Evolutionary conservation across 164 flowering plant species (phyloP).

Genomic region (Tinospora cordifolia): DNA sequence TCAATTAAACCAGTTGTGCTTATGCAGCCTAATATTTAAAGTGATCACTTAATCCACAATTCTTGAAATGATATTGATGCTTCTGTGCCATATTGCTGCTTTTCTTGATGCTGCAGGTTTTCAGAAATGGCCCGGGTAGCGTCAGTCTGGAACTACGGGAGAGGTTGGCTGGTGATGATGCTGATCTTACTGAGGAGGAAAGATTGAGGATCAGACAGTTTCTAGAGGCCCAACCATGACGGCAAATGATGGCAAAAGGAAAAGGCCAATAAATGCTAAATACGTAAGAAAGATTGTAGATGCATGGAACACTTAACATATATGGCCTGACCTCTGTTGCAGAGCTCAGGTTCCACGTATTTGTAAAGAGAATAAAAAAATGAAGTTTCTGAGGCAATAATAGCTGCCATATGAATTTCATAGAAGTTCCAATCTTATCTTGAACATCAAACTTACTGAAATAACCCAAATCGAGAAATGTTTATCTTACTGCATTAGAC

Average conservation of each 20-base stretch:
- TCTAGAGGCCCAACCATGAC: constrained; percentile 36
- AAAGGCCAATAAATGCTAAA: constrained; percentile 5
- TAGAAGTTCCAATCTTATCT: no score
- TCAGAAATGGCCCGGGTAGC: constrained; percentile 29
- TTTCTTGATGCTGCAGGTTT: constrained; percentile 36
- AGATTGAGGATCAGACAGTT: constrained; percentile 37
- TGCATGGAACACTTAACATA: background rate
- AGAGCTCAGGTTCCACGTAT: background rate
- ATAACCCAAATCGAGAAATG: no score
- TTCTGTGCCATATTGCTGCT: background rate
- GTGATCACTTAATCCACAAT: no score
- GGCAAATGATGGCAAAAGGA: constrained; percentile 16
- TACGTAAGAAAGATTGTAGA: background rate
- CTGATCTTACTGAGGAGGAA: constrained; percentile 56
- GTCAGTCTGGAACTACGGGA: constrained; percentile 30
- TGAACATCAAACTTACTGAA: no score
- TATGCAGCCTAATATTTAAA: no score
- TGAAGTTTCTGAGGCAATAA: background rate
- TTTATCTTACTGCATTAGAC: no score
- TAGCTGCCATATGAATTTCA: no score
- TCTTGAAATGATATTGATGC: no score
- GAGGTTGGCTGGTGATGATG: constrained; percentile 48
- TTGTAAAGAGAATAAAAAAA: background rate
- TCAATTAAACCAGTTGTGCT: no score
- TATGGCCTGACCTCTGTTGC: background rate